Percentiles rank a stretch among this genome's conserved stretches.
phyloP scores from a whole-genome alignment of 2,329 filamentous ascomycete genomes.

The Colletotrichum liaoningense region DNA sequence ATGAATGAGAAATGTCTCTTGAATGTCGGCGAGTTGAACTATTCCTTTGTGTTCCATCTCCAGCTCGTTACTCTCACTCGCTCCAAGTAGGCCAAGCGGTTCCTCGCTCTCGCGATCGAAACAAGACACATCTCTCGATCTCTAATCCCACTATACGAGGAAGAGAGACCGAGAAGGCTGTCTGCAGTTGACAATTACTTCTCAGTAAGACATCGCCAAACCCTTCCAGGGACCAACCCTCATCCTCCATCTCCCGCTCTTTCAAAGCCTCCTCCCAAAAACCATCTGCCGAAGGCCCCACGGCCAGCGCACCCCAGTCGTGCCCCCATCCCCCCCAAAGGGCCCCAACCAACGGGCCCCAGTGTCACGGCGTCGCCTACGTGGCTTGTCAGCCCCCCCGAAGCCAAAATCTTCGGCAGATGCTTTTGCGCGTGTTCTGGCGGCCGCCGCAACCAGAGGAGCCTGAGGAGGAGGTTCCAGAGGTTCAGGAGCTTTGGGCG shows the following conservation, averaged over 20 bases:
- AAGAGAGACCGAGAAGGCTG: background rate
- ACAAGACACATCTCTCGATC: no score
- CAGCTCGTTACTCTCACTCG: background rate
- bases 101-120: background rate
- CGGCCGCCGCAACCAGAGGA: background rate
- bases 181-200: background rate
- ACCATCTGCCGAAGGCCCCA: slow-evolving; percentile 30
- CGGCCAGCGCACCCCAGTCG: slow-evolving; percentile 7
- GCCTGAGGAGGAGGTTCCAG: no score
- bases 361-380: background rate
- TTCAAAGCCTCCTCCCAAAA: background rate
- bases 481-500: background rate
- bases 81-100: background rate
- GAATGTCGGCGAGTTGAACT: background rate
- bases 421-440: background rate
- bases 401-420: slow-evolving; percentile 33
- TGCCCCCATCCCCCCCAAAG: background rate
- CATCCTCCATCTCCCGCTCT: background rate
- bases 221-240: slow-evolving; percentile 29
- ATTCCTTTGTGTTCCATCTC: background rate
- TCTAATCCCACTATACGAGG: background rate
- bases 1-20: no score
- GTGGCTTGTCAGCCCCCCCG: slow-evolving; percentile 19
- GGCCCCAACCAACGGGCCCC: background rate
- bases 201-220: background rate